phyloP scores from a whole-genome alignment of 495 filamentous ascomycete species.

The Penicillium manginii region DNA sequence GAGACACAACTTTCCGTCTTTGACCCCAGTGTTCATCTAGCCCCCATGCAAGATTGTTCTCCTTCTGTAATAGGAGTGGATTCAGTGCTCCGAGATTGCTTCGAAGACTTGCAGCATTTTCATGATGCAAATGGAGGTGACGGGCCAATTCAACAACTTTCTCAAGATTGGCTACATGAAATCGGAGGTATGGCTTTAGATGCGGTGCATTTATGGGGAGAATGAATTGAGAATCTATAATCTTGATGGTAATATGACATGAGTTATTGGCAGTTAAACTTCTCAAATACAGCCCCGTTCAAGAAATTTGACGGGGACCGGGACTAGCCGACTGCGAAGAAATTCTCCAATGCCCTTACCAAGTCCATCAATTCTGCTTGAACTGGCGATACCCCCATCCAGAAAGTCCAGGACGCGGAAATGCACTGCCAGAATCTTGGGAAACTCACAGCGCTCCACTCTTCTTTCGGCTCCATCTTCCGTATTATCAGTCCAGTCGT shows the following conservation, averaged over 20 bases:
- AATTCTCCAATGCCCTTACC: constrained; percentile 58
- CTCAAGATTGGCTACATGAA: constrained; percentile 30
- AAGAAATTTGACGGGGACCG: constrained; percentile 35
- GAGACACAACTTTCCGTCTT: neutral
- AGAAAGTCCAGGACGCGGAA: constrained; percentile 55
- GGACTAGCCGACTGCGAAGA: constrained; percentile 45
- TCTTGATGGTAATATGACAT: neutral
- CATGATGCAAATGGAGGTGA: constrained; percentile 14
- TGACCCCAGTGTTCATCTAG: neutral
- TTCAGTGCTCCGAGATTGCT: constrained; percentile 25
- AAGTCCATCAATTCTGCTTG: constrained; percentile 48
- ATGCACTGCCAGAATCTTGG: constrained; percentile 45
- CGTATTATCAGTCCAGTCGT: constrained; percentile 12
- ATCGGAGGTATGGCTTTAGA: constrained; percentile 19
- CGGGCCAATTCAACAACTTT: constrained; percentile 27
- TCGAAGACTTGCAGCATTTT: constrained; percentile 25
- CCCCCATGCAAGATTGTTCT: constrained; percentile 7
- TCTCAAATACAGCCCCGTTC: neutral
- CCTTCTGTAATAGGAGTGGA: constrained; percentile 17
- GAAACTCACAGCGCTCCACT: constrained; percentile 49
- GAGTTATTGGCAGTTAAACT: neutral
- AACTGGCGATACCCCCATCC: constrained; percentile 53
- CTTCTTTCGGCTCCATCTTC: neutral
- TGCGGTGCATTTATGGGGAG: constrained; percentile 1
- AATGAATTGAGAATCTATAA: neutral